Evolutionary conservation across 2,329 filamentous ascomycete species (phyloP), one percentile per base, ranked within the genome.

Genomic region (Colletotrichum cuscutae): DNA sequence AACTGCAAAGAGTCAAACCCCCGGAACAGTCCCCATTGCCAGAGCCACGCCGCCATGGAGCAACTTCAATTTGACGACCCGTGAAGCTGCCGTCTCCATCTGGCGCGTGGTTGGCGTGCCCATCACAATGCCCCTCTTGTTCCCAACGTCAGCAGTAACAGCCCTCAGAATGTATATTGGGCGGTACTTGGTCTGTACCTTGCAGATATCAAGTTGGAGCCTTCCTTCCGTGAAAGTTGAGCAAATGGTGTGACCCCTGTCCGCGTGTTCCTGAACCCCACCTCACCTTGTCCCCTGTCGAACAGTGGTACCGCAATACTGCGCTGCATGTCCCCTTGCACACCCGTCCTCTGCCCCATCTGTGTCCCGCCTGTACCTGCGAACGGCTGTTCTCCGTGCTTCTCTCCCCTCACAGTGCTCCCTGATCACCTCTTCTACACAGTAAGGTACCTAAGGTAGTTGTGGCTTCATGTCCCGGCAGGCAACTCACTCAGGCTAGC

Each of bases 251-350:
- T 49, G 42, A 7, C 42, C 42, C 42, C 42, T 49, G 42, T 49
- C 42, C 19, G 42, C 42, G 42, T 49, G 42, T 49, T 49, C 37
- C 28, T 30, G 26, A 52, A 52, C 42, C 19, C 58, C 37, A 28
- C 53, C 24, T 19, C 30, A 28, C 53, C 13, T 19, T n/a, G 1
- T 13, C 42, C 42, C 28, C 42, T 30, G 61, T 70, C 61, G 1
- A 56, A 22, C 11, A 42, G 54, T 71, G 57, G 56, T 15, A 71
- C 62, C 35, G 54, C 54, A 66, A 60, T 56, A 35, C 68, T 49
- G 35, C 56, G 58, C 69, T 72, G 65, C 69, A 69, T 11, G 22
- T n/a, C 59, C 69, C 69, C 69, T 68, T 72, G 69, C 69, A 69
- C 65, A 49, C 30, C 69, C 65, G 58, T 58, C 69, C 42, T 13